Evolutionary conservation across 495 filamentous ascomycete species (phyloP), one percentile per base, ranked within the genome.

Genomic region (Neurospora sp.): DNA sequence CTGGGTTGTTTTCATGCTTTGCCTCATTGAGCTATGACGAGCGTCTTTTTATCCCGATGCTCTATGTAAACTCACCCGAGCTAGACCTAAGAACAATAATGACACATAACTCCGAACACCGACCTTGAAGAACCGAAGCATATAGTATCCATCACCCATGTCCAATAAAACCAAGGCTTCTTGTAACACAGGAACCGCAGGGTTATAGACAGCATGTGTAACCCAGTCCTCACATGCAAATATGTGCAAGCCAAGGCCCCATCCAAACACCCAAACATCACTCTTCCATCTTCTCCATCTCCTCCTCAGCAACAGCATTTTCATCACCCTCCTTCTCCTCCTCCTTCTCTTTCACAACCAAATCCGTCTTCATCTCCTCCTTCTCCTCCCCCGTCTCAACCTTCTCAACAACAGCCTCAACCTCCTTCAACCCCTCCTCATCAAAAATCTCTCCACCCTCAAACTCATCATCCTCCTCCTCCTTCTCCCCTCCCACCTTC

Each of bases 391-490:
- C 28, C 21, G 19, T 69, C 2, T 38, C 59, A 31, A 24, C 71
- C 5, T 71, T 73, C 19, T 43, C 70, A 13, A 71, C 43, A 21
- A 70, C 73, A 11, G 73, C 79, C 62, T 75, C 72, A 10, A 73
- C 71, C 76, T 77, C 69, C 59, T 71, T 71, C 48, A 54, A 71
- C 21, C 77, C 69, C 34, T 59, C 73, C 59, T 79, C 75, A 45
- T 79, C 74, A 36, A 82, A 62, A 5, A 75, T 42, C 7, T 70
- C 74, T 7, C 40, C 72, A 17, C 69, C 70, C 36, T 76, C 75
- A 31, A 76, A 42, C 43, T 76, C 75, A 10, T 74, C 74, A 9
- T 74, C 72, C 0, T 77, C 70, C 5, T 39, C 73, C 24, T 75
- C 75, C 7, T 72, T 74, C 0, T 11, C 72, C 69, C 73, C 74